Evolutionary conservation across 345 rosid genomes (phyloP).

Genomic region (Microcos paniculata): DNA sequence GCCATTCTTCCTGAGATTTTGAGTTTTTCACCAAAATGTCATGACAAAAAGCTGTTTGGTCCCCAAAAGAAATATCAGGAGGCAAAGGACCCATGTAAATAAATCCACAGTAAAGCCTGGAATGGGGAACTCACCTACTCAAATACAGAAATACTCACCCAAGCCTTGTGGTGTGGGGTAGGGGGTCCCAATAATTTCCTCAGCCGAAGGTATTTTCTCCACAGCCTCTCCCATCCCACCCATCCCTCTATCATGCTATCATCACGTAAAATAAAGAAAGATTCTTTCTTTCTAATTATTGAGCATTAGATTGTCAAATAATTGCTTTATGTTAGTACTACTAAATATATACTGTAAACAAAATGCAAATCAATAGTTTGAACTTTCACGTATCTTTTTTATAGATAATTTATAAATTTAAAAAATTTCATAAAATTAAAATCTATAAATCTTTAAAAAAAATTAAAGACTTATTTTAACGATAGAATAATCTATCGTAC

Average conservation of each 20-base stretch:
- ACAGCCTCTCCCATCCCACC: background rate
- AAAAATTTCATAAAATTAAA: too few species aligned
- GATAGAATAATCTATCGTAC: too few species aligned
- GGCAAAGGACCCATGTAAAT: background rate
- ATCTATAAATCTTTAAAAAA: too few species aligned
- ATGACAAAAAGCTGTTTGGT: background rate
- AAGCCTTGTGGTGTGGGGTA: background rate
- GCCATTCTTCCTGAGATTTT: too few species aligned
- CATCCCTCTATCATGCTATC: background rate
- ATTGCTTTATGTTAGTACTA: background rate
- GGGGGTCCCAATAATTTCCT: background rate
- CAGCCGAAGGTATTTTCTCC: background rate
- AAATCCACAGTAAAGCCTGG: too few species aligned
- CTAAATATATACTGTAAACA: too few species aligned
- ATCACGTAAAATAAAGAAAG: background rate
- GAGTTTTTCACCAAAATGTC: background rate
- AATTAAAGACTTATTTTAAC: too few species aligned
- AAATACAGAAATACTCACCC: background rate
- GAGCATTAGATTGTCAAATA: background rate
- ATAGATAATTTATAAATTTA: too few species aligned
- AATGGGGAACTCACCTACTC: background rate
- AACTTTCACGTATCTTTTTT: too few species aligned
- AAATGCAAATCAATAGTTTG: too few species aligned
- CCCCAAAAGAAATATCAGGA: background rate
- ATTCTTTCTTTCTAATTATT: background rate